Percentiles rank a stretch among this genome's conserved stretches.
Evolutionary conservation across 805 yeast genomes (phyloP).

Genomic region (Blastobotrys mokoenaii): DNA sequence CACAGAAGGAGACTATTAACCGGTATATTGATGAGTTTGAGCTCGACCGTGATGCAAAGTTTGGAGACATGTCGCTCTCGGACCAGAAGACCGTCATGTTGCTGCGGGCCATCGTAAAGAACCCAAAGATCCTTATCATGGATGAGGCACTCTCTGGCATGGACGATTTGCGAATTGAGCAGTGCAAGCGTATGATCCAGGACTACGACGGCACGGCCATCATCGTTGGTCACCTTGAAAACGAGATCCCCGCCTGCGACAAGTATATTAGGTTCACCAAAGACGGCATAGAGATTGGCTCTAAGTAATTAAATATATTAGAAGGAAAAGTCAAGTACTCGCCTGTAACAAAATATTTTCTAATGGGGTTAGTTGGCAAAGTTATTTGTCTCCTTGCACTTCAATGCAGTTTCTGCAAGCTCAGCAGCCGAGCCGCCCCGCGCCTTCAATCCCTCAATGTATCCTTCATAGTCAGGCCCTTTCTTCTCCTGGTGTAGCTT

Average conservation of each 20-base stretch:
- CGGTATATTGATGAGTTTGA: slow-evolving; percentile 41
- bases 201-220: slow-evolving; percentile 58
- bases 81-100: slow-evolving; percentile 74
- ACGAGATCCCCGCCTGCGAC: slow-evolving; percentile 72
- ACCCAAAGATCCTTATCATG: slow-evolving; percentile 68
- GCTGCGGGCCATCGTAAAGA: slow-evolving; percentile 66
- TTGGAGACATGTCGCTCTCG: slow-evolving; percentile 52
- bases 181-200: slow-evolving; percentile 45
- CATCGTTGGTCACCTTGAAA: slow-evolving; percentile 72
- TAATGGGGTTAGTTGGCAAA: not conserved
- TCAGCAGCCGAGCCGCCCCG: slow-evolving; percentile 7
- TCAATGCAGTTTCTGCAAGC: not conserved
- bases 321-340: not conserved
- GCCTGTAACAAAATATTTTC: not conserved
- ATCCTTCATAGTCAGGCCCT: slow-evolving; percentile 41
- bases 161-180: slow-evolving; percentile 53
- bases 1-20: slow-evolving; percentile 34
- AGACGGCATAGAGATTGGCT: not conserved
- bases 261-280: slow-evolving; percentile 28
- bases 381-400: not conserved
- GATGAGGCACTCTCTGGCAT: slow-evolving; percentile 94
- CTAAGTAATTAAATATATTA: not conserved
- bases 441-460: slow-evolving; percentile 33
- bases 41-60: slow-evolving; percentile 35
- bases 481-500: slow-evolving; percentile 48